Base-by-base conservation (phyloP, 805 yeast species). In the Maudiozyma turicensis region DNA sequence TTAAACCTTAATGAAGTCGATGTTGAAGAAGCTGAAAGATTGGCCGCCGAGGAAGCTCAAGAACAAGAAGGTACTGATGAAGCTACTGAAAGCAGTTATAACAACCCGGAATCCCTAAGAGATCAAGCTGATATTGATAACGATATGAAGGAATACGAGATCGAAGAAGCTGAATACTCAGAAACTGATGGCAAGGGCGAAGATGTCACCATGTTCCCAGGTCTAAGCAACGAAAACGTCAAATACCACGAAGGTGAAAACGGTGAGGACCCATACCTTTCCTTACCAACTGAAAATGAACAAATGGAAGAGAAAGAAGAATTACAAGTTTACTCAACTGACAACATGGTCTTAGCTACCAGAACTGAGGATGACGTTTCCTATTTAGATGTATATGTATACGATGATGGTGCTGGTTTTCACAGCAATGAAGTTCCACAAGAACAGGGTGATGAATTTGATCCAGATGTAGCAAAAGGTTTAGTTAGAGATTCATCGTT, bases 361-460 rank as follows among this genome's bases (percentile, higher is more conserved):
- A 82, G 96, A 72, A 93, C 99, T 3, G 98, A 93, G 64, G 99
- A 93, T 66, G 97, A 91, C 45, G 75, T 93, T 43, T 88, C 96
- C 6, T 86, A 84, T 62, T 72, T 93, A 61, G 98, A 93, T 60
- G 95, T 91, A 3, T 91, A 91, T 60, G 86, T 93, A 28, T 93
- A 90, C 65, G 98, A 93, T 63, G 96, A 90, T 62, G 89, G 90
- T 62, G 90, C 91, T 26, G 91, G 90, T 40, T 87, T 86, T 45
- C 91, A 88, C 46, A 74, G 70, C 31, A 81, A 81, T 28, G 73
- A 80, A 5, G 73, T 76, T 31, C 89, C 83, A 52, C 83, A 77
- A 53, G 90, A 81, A 52, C 72, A 60, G 30, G 82, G 73, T 43
- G 91, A 84, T 58, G 75, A 75, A 52, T 60, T 69, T 35, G 90